Evolutionary conservation across 1,284 basidiomycete species (phyloP), one percentile per base, ranked within the genome.

Genomic region (Trametes sp.): DNA sequence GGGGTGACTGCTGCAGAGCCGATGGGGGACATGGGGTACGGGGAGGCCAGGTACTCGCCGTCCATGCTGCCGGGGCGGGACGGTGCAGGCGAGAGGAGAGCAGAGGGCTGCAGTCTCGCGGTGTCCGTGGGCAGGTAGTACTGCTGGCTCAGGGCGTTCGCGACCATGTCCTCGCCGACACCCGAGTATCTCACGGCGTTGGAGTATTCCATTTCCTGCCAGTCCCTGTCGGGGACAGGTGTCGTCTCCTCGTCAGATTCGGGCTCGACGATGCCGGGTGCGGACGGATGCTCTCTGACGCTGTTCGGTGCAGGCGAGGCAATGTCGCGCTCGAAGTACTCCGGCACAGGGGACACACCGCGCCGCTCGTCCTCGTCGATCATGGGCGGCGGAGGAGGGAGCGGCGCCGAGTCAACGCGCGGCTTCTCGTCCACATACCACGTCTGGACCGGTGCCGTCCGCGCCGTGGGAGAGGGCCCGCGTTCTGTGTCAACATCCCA

Each of bases 401-500:
- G 57, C 16, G 55, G 44, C 5, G 57, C 61, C 4, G 58, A 52
- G 26, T 61, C 46, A 2, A 33, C 31, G 19, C 59, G 52, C 16
- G 59, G 58, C 31, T 42, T 53, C 21, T 59, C 49, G 8, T 46
- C 48, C 3, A 45, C 44, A 19, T 56, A 45, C 66, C 63, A 67
- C 9, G 61, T 41, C 45, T 57, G 49, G 0, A n/a, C n/a, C n/a
- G n/a, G n/a, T n/a, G 45, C 41, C 8, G 14, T 49, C 4, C 42
- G 19, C 13, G 38, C 13, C 16, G 55, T 50, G 5, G 66, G 66
- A 4, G 63, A 65, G 7, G 55, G 59, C 0, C 66, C 66, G 11
- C 63, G 66, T 33, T 67, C 66, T 7, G 59, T 23, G 26, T 67
- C 66, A 26, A 67, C 59, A 24, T 65, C 63, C 66, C 66, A 67